These are phyloP conservation scores for Sindora glabra DNA, from an alignment of 306 rosid species.

Conservation along the genomic window DNA sequence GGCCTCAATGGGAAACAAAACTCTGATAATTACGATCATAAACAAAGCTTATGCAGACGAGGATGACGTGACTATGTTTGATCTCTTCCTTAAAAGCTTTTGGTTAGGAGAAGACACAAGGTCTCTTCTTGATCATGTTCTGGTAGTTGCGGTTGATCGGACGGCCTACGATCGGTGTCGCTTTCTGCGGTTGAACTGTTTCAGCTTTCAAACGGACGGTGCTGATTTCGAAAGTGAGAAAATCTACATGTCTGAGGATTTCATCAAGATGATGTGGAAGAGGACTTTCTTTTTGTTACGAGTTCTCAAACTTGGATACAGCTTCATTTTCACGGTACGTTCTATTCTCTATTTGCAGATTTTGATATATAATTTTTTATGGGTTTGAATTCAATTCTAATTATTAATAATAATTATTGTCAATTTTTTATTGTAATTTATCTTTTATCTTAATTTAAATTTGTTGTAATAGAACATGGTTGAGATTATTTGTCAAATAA, in stretches of 20 bases:
- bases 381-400: no score
- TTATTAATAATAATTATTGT: no score
- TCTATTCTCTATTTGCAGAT: no score
- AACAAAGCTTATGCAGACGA: constrained; percentile 64
- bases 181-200: constrained; percentile 47
- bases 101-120: constrained; percentile 69
- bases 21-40: constrained; percentile 46
- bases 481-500: no score
- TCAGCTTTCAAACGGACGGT: constrained; percentile 42
- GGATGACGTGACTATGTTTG: constrained; percentile 54
- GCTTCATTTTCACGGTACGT: constrained; percentile 57
- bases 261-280: constrained; percentile 80
- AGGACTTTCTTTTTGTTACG: constrained; percentile 47
- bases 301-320: constrained; percentile 72
- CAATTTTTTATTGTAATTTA: no score
- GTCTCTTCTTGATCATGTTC: constrained; percentile 37
- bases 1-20: constrained; percentile 59
- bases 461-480: no score
- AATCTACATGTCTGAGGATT: constrained; percentile 59
- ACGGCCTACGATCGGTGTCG: constrained; percentile 56
- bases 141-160: constrained; percentile 58
- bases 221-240: constrained; percentile 55
- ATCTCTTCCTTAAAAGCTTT: constrained; percentile 56
- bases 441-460: no score
- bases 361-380: no score